A percentile compares a stretch with the other conserved stretches of the same genome.
These are phyloP conservation scores for Tricholoma furcatifolium DNA, from an alignment of 768 basidiomycete species.

Conservation along the genomic window DNA sequence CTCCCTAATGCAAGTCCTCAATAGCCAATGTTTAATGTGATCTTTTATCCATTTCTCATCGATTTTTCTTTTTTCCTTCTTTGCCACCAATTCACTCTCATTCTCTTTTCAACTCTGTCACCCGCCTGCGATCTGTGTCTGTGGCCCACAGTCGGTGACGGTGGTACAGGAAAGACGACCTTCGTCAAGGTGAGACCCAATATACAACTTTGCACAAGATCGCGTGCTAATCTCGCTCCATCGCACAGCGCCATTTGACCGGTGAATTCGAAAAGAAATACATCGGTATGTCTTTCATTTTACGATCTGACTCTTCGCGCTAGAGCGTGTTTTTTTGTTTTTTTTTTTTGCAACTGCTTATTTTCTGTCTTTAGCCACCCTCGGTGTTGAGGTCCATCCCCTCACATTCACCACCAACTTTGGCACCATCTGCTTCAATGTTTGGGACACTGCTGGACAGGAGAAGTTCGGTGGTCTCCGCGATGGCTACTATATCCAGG, in stretches of 20 bases:
- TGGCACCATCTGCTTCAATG: slow-evolving; percentile 98
- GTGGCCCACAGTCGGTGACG: slow-evolving; percentile 76
- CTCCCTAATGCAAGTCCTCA: not conserved
- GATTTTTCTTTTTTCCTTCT: slow-evolving; percentile 39
- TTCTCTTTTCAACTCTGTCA: slow-evolving; percentile 6
- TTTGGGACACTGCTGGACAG: slow-evolving; percentile 99
- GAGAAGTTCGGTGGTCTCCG: slow-evolving; percentile 99
- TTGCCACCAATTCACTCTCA: slow-evolving; percentile 14
- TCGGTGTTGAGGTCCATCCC: slow-evolving; percentile 99
- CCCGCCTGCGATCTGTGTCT: slow-evolving; percentile 18
- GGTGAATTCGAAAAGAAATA: slow-evolving; percentile 99
- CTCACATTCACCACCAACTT: slow-evolving; percentile 96
- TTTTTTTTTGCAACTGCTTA: slow-evolving; percentile 14
- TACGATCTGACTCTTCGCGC: slow-evolving; percentile 17
- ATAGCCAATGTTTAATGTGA: slow-evolving; percentile 25
- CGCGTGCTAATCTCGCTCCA: slow-evolving; percentile 51
- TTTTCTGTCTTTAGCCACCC: slow-evolving; percentile 66
- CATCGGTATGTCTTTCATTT: slow-evolving; percentile 66
- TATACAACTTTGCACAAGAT: slow-evolving; percentile 35
- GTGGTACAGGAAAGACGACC: slow-evolving; percentile 97
- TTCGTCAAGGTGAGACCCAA: slow-evolving; percentile 83
- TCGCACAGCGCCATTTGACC: slow-evolving; percentile 87
- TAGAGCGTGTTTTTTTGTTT: slow-evolving; percentile 10
- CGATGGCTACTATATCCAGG: slow-evolving; percentile 95
- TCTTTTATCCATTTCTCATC: slow-evolving; percentile 45